These are phyloP conservation scores for Suillus clintonianus DNA, from an alignment of 768 basidiomycete species.

Conservation along the genomic window DNA sequence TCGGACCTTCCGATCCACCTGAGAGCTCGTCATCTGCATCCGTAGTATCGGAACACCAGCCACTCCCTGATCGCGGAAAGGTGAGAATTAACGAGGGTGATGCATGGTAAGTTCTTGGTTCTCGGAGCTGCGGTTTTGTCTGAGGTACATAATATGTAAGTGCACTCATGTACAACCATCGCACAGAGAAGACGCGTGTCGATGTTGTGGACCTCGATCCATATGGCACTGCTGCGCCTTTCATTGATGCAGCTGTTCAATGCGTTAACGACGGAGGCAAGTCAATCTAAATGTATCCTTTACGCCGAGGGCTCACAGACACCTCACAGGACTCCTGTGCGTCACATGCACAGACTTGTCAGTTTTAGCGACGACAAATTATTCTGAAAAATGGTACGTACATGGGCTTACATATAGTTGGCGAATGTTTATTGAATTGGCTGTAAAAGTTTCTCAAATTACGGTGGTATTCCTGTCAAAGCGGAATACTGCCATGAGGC, in stretches of 20 bases:
- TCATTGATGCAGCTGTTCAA: slow-evolving; percentile 94
- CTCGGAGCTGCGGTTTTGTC: slow-evolving; percentile 1
- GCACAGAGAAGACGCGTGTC: slow-evolving; percentile 69
- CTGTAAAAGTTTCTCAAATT: slow-evolving; percentile 80
- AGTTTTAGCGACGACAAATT: slow-evolving; percentile 91
- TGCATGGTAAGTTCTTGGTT: slow-evolving; percentile 66
- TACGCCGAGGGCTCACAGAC: neutral
- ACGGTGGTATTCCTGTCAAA: slow-evolving; percentile 87
- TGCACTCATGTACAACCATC: slow-evolving; percentile 87
- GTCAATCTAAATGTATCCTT: slow-evolving; percentile 14
- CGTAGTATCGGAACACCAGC: slow-evolving; percentile 10
- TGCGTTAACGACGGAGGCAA: slow-evolving; percentile 84
- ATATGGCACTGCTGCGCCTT: slow-evolving; percentile 96
- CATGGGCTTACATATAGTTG: neutral
- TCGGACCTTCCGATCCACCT: slow-evolving; percentile 43
- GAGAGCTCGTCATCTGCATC: slow-evolving; percentile 13
- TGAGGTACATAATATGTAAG: slow-evolving; percentile 39
- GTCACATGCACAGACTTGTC: slow-evolving; percentile 97
- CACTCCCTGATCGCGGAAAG: slow-evolving; percentile 42
- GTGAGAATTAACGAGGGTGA: slow-evolving; percentile 90
- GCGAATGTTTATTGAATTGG: neutral
- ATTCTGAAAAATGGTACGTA: slow-evolving; percentile 90
- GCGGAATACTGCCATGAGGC: slow-evolving; percentile 96
- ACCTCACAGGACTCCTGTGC: slow-evolving; percentile 73
- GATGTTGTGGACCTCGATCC: slow-evolving; percentile 98